phyloP scores from a whole-genome alignment of 768 basidiomycete species.

The Rhodotorula kratochvilovae region DNA sequence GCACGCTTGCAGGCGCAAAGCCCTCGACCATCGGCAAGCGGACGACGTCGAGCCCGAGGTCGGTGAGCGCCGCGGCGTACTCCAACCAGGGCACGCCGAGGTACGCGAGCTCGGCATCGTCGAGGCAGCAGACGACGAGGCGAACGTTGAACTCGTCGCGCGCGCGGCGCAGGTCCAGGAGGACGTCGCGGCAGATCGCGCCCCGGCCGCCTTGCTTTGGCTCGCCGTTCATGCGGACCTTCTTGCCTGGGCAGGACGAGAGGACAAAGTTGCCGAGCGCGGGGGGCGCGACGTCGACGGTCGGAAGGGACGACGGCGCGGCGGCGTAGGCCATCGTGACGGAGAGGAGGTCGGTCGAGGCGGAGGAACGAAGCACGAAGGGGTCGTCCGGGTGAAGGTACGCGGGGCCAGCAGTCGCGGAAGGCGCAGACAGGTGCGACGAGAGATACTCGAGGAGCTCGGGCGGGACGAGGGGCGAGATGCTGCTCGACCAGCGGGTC shows the following conservation, averaged over 20 bases:
- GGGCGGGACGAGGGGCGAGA: constrained; percentile 62
- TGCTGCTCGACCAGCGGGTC: constrained; percentile 48
- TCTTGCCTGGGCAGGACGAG: constrained; percentile 92
- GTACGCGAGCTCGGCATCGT: constrained; percentile 62
- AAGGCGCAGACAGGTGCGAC: neutral
- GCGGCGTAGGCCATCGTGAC: constrained; percentile 6
- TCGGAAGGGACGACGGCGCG: constrained; percentile 17
- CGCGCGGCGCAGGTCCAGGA: constrained; percentile 71
- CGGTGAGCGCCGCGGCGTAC: constrained; percentile 62
- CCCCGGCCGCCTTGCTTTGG: constrained; percentile 58
- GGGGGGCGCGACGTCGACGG: constrained; percentile 34
- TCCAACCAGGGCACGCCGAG: constrained; percentile 82
- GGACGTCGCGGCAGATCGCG: constrained; percentile 75
- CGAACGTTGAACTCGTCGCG: constrained; percentile 62
- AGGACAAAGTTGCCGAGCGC: constrained; percentile 77
- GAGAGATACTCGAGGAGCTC: constrained; percentile 53
- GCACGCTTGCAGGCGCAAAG: constrained; percentile 62
- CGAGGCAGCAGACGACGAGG: constrained; percentile 68
- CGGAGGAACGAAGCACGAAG: constrained; percentile 1
- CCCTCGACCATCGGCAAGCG: constrained; percentile 87
- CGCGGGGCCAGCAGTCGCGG: rapidly evolving
- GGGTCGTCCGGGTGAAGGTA: neutral
- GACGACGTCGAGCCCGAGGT: constrained; percentile 70
- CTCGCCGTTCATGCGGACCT: constrained; percentile 53
- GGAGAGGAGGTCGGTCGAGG: constrained; percentile 19